Conservation (phyloP, 345 rosid species). For the Reutealis trisperma region DNA sequence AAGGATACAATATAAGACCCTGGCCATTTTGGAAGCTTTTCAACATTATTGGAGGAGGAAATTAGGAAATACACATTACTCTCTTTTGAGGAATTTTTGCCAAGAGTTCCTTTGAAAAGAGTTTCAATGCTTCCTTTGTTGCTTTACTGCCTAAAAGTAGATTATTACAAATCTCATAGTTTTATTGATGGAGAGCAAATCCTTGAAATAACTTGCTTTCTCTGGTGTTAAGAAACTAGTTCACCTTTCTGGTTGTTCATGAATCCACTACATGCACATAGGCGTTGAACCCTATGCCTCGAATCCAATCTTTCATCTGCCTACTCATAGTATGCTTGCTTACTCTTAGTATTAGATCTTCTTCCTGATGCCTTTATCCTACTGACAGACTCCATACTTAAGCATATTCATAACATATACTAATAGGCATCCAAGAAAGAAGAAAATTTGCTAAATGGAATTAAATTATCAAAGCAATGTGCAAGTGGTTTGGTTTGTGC, state of each 20-base stretch:
- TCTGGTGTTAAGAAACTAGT: no score
- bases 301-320: not conserved
- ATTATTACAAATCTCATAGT: not conserved
- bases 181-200: not conserved
- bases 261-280: no score
- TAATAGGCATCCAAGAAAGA: not conserved
- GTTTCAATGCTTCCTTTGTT: not conserved
- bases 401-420: not conserved
- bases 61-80: not conserved
- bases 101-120: not conserved
- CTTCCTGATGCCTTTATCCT: not conserved
- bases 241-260: no score
- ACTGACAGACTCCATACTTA: not conserved
- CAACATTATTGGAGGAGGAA: no score
- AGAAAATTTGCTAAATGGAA: not conserved
- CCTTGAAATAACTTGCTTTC: no score
- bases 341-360: not conserved
- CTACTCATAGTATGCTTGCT: not conserved
- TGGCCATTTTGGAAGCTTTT: not conserved
- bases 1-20: not conserved
- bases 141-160: not conserved
- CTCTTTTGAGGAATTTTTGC: not conserved
- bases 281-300: not conserved
- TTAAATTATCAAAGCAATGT: not conserved
- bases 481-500: not conserved